phyloP scores from a whole-genome alignment of 148 eudicot genomes.

The Chenopodium suecicum region DNA sequence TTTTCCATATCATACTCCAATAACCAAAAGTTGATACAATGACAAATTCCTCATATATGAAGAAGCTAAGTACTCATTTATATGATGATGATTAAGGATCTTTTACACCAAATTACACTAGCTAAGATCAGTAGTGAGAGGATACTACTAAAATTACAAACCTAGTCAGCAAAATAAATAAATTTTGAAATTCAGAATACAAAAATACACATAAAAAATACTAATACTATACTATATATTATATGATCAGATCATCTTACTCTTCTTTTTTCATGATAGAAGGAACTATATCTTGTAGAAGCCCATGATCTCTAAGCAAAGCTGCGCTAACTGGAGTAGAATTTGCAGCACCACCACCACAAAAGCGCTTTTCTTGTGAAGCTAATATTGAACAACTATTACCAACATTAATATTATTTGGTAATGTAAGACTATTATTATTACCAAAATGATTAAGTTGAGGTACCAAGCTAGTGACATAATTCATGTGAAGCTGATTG shows the following conservation, averaged over 20 bases:
- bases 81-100: background rate
- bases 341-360: constrained; percentile 13
- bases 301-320: constrained; percentile 48
- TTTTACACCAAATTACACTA: constrained; percentile 25
- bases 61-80: background rate
- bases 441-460: constrained; percentile 21
- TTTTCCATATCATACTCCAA: background rate
- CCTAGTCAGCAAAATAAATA: constrained; percentile 6
- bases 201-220: background rate
- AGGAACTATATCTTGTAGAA: constrained; percentile 63
- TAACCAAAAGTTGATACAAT: constrained; percentile 7
- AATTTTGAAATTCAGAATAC: background rate
- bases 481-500: constrained; percentile 12
- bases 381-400: constrained; percentile 12
- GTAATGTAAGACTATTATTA: background rate
- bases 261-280: constrained; percentile 29
- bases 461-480: constrained; percentile 25
- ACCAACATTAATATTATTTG: background rate
- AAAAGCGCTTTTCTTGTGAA: constrained; percentile 27
- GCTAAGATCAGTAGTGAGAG: constrained; percentile 26
- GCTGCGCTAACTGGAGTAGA: constrained; percentile 13
- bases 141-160: constrained; percentile 15
- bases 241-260: background rate
- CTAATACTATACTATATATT: background rate
- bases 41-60: constrained; percentile 2